phyloP scores from a whole-genome alignment of 768 basidiomycete species.

The Terana coerulea region DNA sequence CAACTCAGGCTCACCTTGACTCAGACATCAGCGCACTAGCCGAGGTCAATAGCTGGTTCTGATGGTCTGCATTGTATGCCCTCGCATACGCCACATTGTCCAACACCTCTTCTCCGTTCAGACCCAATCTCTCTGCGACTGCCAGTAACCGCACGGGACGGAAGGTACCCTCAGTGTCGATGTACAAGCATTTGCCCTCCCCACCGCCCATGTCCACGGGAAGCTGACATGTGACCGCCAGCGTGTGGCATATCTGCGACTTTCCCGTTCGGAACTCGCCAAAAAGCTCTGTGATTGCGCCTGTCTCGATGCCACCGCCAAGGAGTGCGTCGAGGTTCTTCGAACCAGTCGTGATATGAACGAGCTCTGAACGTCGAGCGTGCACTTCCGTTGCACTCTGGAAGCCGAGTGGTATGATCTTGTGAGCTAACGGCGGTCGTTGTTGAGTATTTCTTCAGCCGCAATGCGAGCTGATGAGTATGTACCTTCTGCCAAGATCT shows the following conservation, averaged over 20 bases:
- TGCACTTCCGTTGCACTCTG: conserved; percentile 98
- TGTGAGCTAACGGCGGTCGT: conserved; percentile 59
- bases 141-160: conserved; percentile 93
- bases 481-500: conserved; percentile 87
- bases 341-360: conserved; percentile 95
- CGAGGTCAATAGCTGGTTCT: conserved; percentile 80
- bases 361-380: conserved; percentile 88
- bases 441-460: neutral
- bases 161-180: conserved; percentile 99
- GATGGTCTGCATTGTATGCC: conserved; percentile 98
- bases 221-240: conserved; percentile 96
- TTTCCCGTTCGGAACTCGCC: conserved; percentile 99
- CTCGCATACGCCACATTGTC: conserved; percentile 98
- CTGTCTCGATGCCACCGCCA: conserved; percentile 97
- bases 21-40: conserved; percentile 99
- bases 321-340: conserved; percentile 94
- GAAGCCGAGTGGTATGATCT: conserved; percentile 96
- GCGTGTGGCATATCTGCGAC: conserved; percentile 95
- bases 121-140: conserved; percentile 92
- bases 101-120: conserved; percentile 95
- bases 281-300: conserved; percentile 96
- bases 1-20: conserved; percentile 64
- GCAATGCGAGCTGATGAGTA: neutral
- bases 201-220: conserved; percentile 98
- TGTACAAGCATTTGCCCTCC: conserved; percentile 98